Conservation (phyloP, 2,329 filamentous ascomycete species). For the Fusarium sp. region DNA sequence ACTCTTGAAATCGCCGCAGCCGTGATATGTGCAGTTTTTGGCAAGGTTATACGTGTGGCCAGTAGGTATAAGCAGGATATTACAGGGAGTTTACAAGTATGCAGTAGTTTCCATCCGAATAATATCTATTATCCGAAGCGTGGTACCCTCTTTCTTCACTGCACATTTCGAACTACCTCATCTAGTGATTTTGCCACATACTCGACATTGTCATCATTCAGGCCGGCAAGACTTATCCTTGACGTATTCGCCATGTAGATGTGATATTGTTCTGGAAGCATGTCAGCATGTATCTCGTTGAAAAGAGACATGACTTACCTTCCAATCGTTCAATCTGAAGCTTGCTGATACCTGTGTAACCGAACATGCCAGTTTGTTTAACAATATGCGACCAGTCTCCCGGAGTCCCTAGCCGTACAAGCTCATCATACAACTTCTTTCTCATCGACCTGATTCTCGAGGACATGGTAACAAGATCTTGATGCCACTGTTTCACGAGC, state of each 20-base stretch:
- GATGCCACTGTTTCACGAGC: conserved; percentile 45
- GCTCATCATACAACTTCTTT: conserved; percentile 44
- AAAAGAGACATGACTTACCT: conserved; percentile 19
- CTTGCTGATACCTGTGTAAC: conserved; percentile 57
- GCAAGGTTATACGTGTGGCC: rapidly evolving
- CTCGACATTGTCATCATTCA: conserved; percentile 48
- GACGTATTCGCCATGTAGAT: conserved; percentile 52
- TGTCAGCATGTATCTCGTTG: background rate
- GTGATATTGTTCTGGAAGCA: conserved; percentile 42
- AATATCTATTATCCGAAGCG: too few species aligned
- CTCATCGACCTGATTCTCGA: conserved; percentile 48
- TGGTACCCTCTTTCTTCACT: background rate
- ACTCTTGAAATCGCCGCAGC: too few species aligned
- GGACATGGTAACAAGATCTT: conserved; percentile 49
- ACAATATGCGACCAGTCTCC: conserved; percentile 50
- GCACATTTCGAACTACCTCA: conserved; percentile 16
- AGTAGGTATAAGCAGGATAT: too few species aligned
- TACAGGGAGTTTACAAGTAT: rapidly evolving
- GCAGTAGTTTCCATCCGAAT: rapidly evolving
- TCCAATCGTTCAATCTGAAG: conserved; percentile 52
- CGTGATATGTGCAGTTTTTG: rapidly evolving
- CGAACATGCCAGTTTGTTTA: conserved; percentile 52
- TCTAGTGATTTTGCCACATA: conserved; percentile 27
- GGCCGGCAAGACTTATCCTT: conserved; percentile 50
- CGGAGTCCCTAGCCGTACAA: conserved; percentile 44